phyloP scores from a whole-genome alignment of 495 filamentous ascomycete species.

The Penicillium alfredii region DNA sequence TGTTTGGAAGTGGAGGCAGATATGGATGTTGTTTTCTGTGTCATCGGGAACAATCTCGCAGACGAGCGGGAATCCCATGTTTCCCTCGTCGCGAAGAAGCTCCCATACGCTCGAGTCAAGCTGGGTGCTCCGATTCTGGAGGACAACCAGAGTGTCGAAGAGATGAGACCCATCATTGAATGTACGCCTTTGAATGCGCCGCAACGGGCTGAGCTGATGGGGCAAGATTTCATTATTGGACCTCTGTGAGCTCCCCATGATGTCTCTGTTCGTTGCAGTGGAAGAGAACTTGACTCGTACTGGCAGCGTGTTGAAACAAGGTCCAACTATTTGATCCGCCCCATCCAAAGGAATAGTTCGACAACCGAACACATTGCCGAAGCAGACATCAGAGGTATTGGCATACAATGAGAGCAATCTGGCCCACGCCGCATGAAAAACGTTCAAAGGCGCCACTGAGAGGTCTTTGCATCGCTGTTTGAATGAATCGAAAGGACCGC shows the following conservation, averaged over 20 bases:
- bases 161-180: slow-evolving; percentile 46
- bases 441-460: slow-evolving; percentile 54
- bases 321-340: slow-evolving; percentile 64
- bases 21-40: slow-evolving; percentile 30
- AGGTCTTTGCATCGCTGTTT: slow-evolving; percentile 41
- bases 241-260: slow-evolving; percentile 47
- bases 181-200: slow-evolving; percentile 42
- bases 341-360: slow-evolving; percentile 57
- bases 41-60: slow-evolving; percentile 58
- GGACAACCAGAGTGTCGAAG: slow-evolving; percentile 72
- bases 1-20: slow-evolving; percentile 24
- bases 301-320: slow-evolving; percentile 82
- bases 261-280: slow-evolving; percentile 40
- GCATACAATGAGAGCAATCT: slow-evolving; percentile 48
- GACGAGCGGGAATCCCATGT: slow-evolving; percentile 73
- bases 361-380: slow-evolving; percentile 74
- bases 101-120: slow-evolving; percentile 60
- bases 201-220: slow-evolving; percentile 64
- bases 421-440: slow-evolving; percentile 67
- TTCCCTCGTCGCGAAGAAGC: slow-evolving; percentile 57
- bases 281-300: slow-evolving; percentile 49
- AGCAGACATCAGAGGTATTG: slow-evolving; percentile 61
- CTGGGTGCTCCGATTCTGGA: slow-evolving; percentile 50
- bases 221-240: slow-evolving; percentile 52
- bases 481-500: slow-evolving; percentile 37